A percentile compares a stretch with the other conserved stretches of the same genome.
phyloP scores from a whole-genome alignment of 169 alveolate species.

The Plasmodium billcollinsi region DNA sequence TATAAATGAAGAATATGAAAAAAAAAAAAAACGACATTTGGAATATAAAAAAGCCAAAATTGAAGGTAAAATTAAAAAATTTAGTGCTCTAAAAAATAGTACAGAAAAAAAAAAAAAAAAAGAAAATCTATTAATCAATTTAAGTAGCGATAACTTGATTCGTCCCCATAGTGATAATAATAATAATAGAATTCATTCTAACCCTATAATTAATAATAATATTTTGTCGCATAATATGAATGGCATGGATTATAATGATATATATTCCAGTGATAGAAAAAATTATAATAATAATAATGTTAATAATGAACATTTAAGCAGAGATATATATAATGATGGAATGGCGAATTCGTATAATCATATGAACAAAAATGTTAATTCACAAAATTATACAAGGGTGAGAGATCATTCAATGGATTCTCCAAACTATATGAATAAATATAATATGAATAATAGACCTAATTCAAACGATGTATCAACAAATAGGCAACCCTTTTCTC shows the following conservation, averaged over 20 bases:
- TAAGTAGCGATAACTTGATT: not conserved
- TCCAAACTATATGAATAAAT: conserved; percentile 4
- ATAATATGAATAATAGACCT: conserved; percentile 5
- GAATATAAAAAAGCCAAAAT: conserved; percentile 75
- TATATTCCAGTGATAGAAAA: too few relatives aligned
- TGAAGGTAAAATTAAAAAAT: conserved; percentile 70
- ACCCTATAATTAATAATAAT: too few relatives aligned
- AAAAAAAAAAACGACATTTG: conserved; percentile 65
- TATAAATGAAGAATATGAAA: conserved; percentile 63
- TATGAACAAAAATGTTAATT: conserved; percentile 6
- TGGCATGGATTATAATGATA: too few relatives aligned
- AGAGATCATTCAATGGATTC: not conserved
- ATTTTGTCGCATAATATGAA: too few relatives aligned
- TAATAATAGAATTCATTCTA: not conserved
- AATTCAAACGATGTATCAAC: not conserved
- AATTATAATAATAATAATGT: not conserved
- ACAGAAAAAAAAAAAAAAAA: conserved; percentile 27
- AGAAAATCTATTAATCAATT: conserved; percentile 20
- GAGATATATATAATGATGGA: not conserved
- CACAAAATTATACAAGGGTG: not conserved
- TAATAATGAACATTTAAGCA: not conserved
- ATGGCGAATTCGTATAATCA: not conserved
- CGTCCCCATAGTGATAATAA: not conserved
- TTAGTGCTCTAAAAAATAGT: conserved; percentile 49
- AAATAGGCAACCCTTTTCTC: not conserved